Evolutionary conservation across 2,329 filamentous ascomycete species (phyloP), one percentile per base, ranked within the genome.

Genomic region (Cercospora beticola): DNA sequence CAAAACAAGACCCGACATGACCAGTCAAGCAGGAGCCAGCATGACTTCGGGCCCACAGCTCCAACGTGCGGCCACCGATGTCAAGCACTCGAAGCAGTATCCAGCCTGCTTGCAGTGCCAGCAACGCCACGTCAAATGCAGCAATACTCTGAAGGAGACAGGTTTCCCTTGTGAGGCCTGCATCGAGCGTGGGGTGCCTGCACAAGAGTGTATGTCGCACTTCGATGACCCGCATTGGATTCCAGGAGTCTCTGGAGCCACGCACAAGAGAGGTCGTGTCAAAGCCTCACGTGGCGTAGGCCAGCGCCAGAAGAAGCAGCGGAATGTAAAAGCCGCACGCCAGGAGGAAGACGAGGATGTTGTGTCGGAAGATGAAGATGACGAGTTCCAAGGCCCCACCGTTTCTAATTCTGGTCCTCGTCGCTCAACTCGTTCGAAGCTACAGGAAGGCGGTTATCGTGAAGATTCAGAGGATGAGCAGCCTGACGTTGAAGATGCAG

Each of bases 131-230:
- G 59, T 43, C 10, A 62, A 62, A 12, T 62, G 59, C 36, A 62
- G 59, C 23, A 62, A 62, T 14, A 62, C 59, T 33, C 16, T 14
- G 33, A 23, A 62, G 10, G 9, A 62, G 33, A 62, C 59, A 23
- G 59, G 59, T 12, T 62, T 62, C 33, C 36, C 59, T 43, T 62
- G 59, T 33, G 36, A 62, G 6, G 21, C 18, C 10, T 62, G 59
- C 33, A 62, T 40, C 18, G 23, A 62, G 59, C 18, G 23, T 26
- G n/a, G 26, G 21, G 21, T 46, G 28, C 23, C 23, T 36, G 21
- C 28, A 46, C 18, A 46, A 26, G 59, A 62, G 1, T 62, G 59
- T 23, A 21, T 28, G 33, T 26, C 31, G n/a, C 59, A 62, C 59
- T 28, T 43, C 18, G 36, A 62, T 23, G 33, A 62, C 36, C 59